Base-by-base conservation (phyloP, 352 stramenopile genomes). In the Phytophthora nicotianae region DNA sequence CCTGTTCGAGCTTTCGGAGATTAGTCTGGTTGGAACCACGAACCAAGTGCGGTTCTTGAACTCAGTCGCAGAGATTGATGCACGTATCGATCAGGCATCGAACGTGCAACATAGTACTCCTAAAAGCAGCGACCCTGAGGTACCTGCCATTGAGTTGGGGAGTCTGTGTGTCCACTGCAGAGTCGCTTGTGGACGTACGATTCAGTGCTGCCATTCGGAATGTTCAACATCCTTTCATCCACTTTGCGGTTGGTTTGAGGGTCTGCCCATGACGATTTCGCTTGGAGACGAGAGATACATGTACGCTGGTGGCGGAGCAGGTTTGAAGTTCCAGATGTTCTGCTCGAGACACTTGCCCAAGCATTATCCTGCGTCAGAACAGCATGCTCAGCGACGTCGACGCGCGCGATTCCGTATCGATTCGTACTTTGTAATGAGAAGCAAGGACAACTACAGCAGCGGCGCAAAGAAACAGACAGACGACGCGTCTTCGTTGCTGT, bases 211-310 rank as follows among this genome's bases (percentile, higher is more conserved):
- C 46, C 68, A 88, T 27, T 26, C 59, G 23, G 80, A 52, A 0
- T 94, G 85, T 37, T 67, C 58, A 7, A 73, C 70, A 21, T 89
- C 87, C 6, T 96, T 91, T 23, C 89, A 97, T 58, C 81, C 89
- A 17, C 68, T 96, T 24, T 97, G 89, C 24, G 86, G 77, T 0
- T 97, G 89, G 89, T 97, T 83, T 58, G 83, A 89, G 21, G 89
- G 89, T 6, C 66, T 89, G 7, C 74, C 82, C 5, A 92, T 96
- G 86, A 87, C 69, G 2, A 76, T 91, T 45, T 70, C 63, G 1
- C 62, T 86, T 13, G 43, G 68, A 24, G 67, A 79, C 13, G 68
- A 75, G 17, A 65, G 82, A 23, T 90, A 83, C 27, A 54, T 94
- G 16, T 94, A 95, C 57, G 75, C 68, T 16, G 88, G 86, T 14